Percentiles rank a stretch among this genome's conserved stretches.
Conservation (phyloP, 306 rosid genomes). For the Vigna unguiculata region DNA sequence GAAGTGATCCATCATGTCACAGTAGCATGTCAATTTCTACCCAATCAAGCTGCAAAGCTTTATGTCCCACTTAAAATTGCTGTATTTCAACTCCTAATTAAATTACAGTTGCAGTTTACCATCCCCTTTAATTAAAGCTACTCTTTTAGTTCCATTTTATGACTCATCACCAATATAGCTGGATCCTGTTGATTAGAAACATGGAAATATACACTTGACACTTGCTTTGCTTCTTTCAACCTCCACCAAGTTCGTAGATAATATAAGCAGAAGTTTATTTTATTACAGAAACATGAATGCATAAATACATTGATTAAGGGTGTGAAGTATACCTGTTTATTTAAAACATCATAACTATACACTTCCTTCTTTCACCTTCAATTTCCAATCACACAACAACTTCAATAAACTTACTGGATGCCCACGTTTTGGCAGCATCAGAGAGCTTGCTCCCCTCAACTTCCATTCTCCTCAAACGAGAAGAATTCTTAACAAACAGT, state of each 20-base stretch:
- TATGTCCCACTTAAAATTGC: not conserved
- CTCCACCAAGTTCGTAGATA: not conserved
- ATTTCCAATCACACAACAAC: constrained; percentile 49
- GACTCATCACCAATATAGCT: constrained; percentile 8
- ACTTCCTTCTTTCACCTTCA: constrained; percentile 35
- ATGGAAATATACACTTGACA: not conserved
- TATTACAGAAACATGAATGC: constrained; percentile 10
- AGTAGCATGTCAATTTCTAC: constrained; percentile 6
- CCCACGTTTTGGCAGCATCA: constrained; percentile 58
- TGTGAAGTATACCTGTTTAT: constrained; percentile 47
- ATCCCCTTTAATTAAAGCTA: not conserved
- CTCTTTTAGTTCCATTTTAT: not conserved
- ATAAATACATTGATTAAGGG: constrained; percentile 20
- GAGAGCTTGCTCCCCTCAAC: constrained; percentile 80
- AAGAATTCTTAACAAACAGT: constrained; percentile 55
- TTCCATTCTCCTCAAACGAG: constrained; percentile 59
- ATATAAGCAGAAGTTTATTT: not conserved
- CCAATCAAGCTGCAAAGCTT: not conserved
- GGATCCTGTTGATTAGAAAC: not conserved
- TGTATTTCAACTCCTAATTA: constrained; percentile 18
- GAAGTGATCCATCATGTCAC: not conserved
- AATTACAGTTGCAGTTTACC: constrained; percentile 14
- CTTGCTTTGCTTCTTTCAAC: not conserved
- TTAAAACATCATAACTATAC: constrained; percentile 42
- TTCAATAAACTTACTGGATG: constrained; percentile 62